Conservation (phyloP, 176 grass and related monocot species). For the Pontederia crassipes region DNA sequence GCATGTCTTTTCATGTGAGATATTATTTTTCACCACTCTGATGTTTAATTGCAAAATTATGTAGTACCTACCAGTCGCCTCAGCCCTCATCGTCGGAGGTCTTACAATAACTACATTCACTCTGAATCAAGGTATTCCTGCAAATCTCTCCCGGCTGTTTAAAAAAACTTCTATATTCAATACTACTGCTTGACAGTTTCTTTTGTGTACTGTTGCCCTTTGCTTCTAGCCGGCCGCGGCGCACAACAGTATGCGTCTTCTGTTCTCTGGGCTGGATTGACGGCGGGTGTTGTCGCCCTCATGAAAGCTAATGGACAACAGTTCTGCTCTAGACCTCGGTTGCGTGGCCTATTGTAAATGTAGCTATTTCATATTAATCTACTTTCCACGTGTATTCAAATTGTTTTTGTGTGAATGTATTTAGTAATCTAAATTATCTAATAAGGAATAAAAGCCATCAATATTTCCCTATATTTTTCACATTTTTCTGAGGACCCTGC, state of each 20-base stretch:
- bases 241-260: conserved; percentile 51
- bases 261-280: conserved; percentile 57
- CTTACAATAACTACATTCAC: conserved; percentile 73
- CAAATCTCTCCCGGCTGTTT: neutral
- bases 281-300: conserved; percentile 64
- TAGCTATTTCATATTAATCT: too few species aligned
- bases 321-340: conserved; percentile 81
- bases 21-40: conserved; percentile 3
- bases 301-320: conserved; percentile 95
- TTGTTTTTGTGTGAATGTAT: too few species aligned
- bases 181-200: neutral
- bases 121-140: conserved; percentile 70
- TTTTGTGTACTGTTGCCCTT: neutral
- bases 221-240: conserved; percentile 37
- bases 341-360: conserved; percentile 56
- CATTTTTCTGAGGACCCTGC: too few species aligned
- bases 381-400: too few species aligned
- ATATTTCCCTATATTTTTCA: too few species aligned
- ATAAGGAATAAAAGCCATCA: too few species aligned
- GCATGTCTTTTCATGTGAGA: neutral
- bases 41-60: conserved; percentile 12
- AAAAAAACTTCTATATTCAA: neutral
- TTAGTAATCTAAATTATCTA: too few species aligned
- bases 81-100: conserved; percentile 78
- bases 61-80: conserved; percentile 85